phyloP scores from a whole-genome alignment of 768 basidiomycete genomes.

The Mycena olivaceomarginata region DNA sequence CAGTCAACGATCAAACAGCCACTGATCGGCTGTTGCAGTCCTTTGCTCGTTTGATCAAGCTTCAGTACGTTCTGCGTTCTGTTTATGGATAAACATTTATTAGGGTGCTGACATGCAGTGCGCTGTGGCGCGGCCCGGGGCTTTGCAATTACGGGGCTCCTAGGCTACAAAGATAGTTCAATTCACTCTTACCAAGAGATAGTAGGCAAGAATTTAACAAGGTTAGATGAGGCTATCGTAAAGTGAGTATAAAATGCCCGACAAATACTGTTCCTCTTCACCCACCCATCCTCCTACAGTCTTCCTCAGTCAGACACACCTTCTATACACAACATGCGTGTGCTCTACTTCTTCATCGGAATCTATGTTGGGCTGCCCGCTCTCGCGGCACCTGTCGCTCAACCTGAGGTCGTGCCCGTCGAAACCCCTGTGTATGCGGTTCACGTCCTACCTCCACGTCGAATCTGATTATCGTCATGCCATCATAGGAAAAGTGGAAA shows the following conservation, averaged over 20 bases:
- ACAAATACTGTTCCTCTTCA: not conserved
- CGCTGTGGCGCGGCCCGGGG: not conserved
- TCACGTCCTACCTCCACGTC: not conserved
- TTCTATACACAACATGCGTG: not conserved
- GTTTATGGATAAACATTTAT: not conserved
- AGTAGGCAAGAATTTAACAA: not conserved
- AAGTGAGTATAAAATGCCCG: not conserved
- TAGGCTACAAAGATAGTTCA: not conserved
- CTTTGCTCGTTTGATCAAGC: not conserved
- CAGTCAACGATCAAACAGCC: not conserved
- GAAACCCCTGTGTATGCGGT: not conserved
- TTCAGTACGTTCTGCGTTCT: constrained; percentile 2
- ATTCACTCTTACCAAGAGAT: not conserved
- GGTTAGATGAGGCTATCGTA: not conserved
- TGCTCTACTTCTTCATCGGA: not conserved
- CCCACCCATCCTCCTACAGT: not conserved
- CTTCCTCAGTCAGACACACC: not conserved
- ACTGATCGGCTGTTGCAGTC: not conserved
- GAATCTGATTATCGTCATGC: not conserved
- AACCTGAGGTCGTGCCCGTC: not conserved
- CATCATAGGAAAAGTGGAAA: not conserved
- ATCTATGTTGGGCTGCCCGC: not conserved
- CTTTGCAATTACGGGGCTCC: not conserved
- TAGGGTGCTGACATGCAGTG: not conserved
- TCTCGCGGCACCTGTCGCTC: not conserved